phyloP scores from a whole-genome alignment of 352 stramenopile species.

The Phytophthora hybrid region DNA sequence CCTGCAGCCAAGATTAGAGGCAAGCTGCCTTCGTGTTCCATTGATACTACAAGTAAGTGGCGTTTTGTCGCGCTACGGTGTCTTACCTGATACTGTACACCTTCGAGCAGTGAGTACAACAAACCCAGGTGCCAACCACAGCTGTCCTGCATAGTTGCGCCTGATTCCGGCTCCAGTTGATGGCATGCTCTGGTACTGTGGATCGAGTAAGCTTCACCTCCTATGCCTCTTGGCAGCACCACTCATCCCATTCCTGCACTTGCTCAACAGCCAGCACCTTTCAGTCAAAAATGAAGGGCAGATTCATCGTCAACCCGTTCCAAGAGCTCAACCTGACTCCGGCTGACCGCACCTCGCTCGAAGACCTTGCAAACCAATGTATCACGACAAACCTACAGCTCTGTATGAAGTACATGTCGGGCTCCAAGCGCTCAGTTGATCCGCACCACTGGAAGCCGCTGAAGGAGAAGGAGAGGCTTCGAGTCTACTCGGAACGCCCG shows the following conservation, averaged over 20 bases:
- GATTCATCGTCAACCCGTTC: slow-evolving; percentile 39
- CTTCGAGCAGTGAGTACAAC: neutral
- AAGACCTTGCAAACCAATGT: slow-evolving; percentile 26
- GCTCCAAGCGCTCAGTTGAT: slow-evolving; percentile 32
- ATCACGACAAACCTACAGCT: slow-evolving; percentile 22
- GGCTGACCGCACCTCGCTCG: slow-evolving; percentile 14
- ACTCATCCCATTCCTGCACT: slow-evolving; percentile 14
- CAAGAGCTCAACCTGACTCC: slow-evolving; percentile 23
- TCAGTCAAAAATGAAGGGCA: slow-evolving; percentile 19
- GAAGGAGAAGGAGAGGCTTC: slow-evolving; percentile 28
- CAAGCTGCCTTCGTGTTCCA: neutral
- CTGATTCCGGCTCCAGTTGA: neutral
- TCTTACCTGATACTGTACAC: slow-evolving; percentile 21
- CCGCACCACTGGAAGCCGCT: slow-evolving; percentile 26
- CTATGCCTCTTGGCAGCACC: slow-evolving; percentile 1
- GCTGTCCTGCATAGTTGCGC: slow-evolving; percentile 1
- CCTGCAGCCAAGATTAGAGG: neutral
- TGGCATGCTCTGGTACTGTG: neutral
- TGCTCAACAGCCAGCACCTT: slow-evolving; percentile 2
- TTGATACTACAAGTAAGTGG: neutral
- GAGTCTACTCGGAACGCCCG: slow-evolving; percentile 23
- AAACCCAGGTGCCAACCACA: neutral
- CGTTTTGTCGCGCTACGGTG: slow-evolving; percentile 4
- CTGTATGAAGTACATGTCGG: slow-evolving; percentile 29
- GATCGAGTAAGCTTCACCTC: neutral